These are phyloP conservation scores for Dipteronia sinensis DNA, from an alignment of 345 rosid genomes.

Conservation along the genomic window DNA sequence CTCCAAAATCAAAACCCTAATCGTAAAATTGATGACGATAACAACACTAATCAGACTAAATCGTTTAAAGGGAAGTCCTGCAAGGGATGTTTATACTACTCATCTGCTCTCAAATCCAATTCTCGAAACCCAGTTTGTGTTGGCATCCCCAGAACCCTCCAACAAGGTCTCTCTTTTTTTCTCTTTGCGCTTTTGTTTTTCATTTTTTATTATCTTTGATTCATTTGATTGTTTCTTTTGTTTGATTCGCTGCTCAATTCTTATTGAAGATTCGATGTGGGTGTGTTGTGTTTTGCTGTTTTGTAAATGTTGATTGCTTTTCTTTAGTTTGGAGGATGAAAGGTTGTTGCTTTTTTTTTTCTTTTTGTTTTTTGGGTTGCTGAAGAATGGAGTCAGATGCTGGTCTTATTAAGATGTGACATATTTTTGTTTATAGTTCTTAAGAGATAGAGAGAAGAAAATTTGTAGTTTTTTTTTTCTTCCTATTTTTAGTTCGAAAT, in stretches of 20 bases:
- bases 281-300: not conserved
- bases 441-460: not conserved
- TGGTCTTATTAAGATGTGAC: not conserved
- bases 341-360: not conserved
- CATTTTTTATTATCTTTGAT: not conserved
- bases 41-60: constrained; percentile 6
- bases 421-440: no score
- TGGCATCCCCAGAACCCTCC: constrained; percentile 43
- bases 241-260: not conserved
- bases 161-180: constrained; percentile 32
- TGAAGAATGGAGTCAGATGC: not conserved
- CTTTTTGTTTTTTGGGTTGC: not conserved
- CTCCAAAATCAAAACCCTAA: constrained; percentile 23
- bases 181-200: not conserved
- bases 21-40: not conserved
- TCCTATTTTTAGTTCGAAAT: not conserved
- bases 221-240: not conserved
- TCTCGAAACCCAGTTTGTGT: constrained; percentile 44
- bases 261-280: not conserved
- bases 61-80: constrained; percentile 42
- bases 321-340: not conserved
- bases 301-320: not conserved
- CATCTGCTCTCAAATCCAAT: constrained; percentile 38
- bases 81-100: constrained; percentile 50
- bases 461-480: no score